Percentiles rank a stretch among this genome's conserved stretches.
Evolutionary conservation across 192 early-diverging fungal genomes (phyloP).

Genomic region (Dissophora ornata): DNA sequence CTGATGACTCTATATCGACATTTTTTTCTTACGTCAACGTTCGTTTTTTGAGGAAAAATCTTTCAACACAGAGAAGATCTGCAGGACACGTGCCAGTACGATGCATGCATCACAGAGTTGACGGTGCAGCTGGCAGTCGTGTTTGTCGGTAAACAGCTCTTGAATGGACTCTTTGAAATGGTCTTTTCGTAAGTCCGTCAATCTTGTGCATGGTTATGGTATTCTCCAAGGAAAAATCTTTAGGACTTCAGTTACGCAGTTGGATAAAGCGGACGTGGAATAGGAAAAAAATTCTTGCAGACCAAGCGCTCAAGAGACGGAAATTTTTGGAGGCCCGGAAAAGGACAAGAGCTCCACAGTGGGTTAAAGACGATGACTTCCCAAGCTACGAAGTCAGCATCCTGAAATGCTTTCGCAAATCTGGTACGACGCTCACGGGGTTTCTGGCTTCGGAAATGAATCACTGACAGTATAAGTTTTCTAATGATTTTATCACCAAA

Average conservation of each 20-base stretch:
- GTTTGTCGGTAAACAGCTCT: slow-evolving; percentile 65
- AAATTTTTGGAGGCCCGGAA: slow-evolving; percentile 16
- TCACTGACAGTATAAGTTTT: not conserved
- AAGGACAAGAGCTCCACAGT: slow-evolving; percentile 36
- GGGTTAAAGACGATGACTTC: slow-evolving; percentile 58
- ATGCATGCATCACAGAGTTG: slow-evolving; percentile 65
- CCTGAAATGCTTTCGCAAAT: slow-evolving; percentile 45
- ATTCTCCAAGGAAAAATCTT: not conserved
- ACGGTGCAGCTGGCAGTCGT: slow-evolving; percentile 69
- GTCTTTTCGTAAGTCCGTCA: slow-evolving; percentile 55
- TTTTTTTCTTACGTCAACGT: too few relatives aligned
- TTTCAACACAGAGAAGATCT: slow-evolving; percentile 17
- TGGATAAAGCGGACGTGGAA: slow-evolving; percentile 40
- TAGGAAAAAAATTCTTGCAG: slow-evolving; percentile 38
- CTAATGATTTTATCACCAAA: too few relatives aligned
- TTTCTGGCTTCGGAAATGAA: not conserved
- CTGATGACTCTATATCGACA: too few relatives aligned
- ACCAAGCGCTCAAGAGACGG: slow-evolving; percentile 20
- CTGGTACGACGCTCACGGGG: slow-evolving; percentile 5
- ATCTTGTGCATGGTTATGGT: not conserved
- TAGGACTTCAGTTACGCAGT: slow-evolving; percentile 1
- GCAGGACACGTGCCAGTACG: slow-evolving; percentile 35
- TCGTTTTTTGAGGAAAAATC: not conserved
- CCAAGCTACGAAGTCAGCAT: slow-evolving; percentile 49
- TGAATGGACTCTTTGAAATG: slow-evolving; percentile 61